These are phyloP conservation scores for Boeremia lycopersici DNA, from an alignment of 2,329 filamentous ascomycete genomes.

Conservation along the genomic window DNA sequence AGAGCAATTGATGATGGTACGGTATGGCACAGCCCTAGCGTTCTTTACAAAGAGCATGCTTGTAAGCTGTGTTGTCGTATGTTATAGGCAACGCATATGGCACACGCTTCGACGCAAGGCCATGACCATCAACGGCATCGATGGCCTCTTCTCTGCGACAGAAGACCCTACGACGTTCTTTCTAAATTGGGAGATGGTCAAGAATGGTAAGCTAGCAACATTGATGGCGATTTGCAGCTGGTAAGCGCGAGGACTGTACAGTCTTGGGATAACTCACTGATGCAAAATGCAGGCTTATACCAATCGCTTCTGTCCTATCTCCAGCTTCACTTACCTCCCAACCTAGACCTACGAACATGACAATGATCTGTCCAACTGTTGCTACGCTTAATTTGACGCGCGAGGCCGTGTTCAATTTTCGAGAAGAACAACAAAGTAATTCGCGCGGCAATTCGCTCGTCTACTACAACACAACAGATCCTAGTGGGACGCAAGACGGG, in stretches of 20 bases:
- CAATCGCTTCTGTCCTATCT: conserved; percentile 46
- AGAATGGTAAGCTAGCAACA: conserved; percentile 45
- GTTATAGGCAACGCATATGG: conserved; percentile 49
- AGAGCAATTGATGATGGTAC: conserved; percentile 42
- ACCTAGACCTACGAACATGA: conserved; percentile 21
- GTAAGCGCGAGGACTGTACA: conserved; percentile 23
- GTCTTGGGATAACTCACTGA: conserved; percentile 11
- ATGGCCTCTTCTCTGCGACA: conserved; percentile 45
- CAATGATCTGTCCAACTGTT: conserved; percentile 32
- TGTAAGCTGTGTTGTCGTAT: conserved; percentile 42
- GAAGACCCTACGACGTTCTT: conserved; percentile 45
- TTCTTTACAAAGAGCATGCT: conserved; percentile 48
- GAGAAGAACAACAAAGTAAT: conserved; percentile 23
- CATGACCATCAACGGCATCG: conserved; percentile 47
- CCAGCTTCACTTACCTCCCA: conserved; percentile 45
- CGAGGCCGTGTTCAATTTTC: conserved; percentile 40
- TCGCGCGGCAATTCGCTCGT: conserved; percentile 33
- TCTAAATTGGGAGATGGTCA: conserved; percentile 44
- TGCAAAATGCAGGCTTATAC: conserved; percentile 37
- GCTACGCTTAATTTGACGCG: conserved; percentile 41
- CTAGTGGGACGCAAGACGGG: conserved; percentile 20
- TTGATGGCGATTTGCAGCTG: conserved; percentile 44
- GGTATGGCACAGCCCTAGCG: conserved; percentile 46
- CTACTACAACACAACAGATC: conserved; percentile 46
- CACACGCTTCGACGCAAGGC: conserved; percentile 44